These are phyloP conservation scores for Neonectria magnoliae DNA, from an alignment of 2,329 filamentous ascomycete genomes.

Conservation along the genomic window DNA sequence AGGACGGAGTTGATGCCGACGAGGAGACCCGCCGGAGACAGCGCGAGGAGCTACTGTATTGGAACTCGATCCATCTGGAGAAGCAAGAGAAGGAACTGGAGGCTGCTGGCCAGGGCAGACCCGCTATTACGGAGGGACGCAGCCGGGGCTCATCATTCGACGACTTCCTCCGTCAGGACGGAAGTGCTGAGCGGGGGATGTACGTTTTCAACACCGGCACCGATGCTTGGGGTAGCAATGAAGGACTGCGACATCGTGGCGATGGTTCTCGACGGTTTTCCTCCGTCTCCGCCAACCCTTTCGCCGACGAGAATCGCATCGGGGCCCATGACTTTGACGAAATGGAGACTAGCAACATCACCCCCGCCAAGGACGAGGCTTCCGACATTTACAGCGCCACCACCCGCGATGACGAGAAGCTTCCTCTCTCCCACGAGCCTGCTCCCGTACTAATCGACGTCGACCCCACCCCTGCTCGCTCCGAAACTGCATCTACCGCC, in stretches of 20 bases:
- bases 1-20: slow-evolving; percentile 67
- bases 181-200: slow-evolving; percentile 62
- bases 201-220: slow-evolving; percentile 68
- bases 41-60: slow-evolving; percentile 72
- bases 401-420: slow-evolving; percentile 50
- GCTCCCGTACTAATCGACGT: slow-evolving; percentile 49
- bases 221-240: slow-evolving; percentile 52
- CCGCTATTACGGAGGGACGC: not conserved
- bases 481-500: slow-evolving; percentile 37
- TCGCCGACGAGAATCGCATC: slow-evolving; percentile 66
- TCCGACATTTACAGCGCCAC: slow-evolving; percentile 69
- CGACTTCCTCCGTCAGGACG: slow-evolving; percentile 65
- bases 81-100: slow-evolving; percentile 51
- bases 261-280: slow-evolving; percentile 58
- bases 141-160: slow-evolving; percentile 62
- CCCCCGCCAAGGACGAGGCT: slow-evolving; percentile 59
- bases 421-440: slow-evolving; percentile 29
- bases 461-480: slow-evolving; percentile 32
- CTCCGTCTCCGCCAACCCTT: slow-evolving; percentile 66
- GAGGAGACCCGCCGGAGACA: slow-evolving; percentile 69
- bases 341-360: slow-evolving; percentile 54
- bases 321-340: slow-evolving; percentile 56
- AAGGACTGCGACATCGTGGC: slow-evolving; percentile 60
- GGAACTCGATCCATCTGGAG: slow-evolving; percentile 67
- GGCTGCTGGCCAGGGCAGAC: slow-evolving; percentile 22